Percentiles rank a stretch among this genome's conserved stretches.
Evolutionary conservation across 2,329 filamentous ascomycete genomes (phyloP).

Genomic region (Arthrobotrys sphaeroides): DNA sequence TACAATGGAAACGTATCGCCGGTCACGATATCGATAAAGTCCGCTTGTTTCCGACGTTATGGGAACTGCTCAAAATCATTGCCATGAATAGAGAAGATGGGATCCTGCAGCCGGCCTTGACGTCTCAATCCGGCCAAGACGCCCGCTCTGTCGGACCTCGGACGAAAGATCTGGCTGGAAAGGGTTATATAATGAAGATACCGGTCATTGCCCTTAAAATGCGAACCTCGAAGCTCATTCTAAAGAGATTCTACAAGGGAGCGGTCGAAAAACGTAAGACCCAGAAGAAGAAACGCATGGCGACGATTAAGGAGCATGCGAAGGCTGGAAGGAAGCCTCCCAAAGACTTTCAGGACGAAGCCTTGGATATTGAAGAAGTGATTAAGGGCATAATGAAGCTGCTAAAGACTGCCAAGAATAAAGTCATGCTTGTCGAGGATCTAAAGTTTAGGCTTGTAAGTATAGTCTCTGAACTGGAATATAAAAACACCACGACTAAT

Average conservation of each 20-base stretch:
- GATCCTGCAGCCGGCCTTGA: conserved; percentile 37
- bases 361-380: conserved; percentile 47
- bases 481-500: not conserved
- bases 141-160: conserved; percentile 45
- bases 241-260: conserved; percentile 49
- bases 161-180: conserved; percentile 49
- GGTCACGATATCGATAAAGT: conserved; percentile 49
- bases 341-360: conserved; percentile 30
- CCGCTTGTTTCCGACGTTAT: conserved; percentile 42
- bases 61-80: conserved; percentile 51
- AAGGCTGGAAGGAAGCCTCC: conserved; percentile 43
- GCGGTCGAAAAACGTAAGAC: conserved; percentile 43
- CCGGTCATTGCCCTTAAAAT: conserved; percentile 41
- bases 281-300: conserved; percentile 46
- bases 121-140: conserved; percentile 38
- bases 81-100: conserved; percentile 45
- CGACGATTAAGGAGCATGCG: conserved; percentile 45
- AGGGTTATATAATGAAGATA: conserved; percentile 51
- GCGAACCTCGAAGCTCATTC: conserved; percentile 43
- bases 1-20: conserved; percentile 46
- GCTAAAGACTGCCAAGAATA: conserved; percentile 47
- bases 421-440: conserved; percentile 50
- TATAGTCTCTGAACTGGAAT: not conserved
- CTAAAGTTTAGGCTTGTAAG: conserved; percentile 51
- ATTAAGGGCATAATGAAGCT: conserved; percentile 40